Percentiles rank a stretch among this genome's conserved stretches.
Evolutionary conservation across 495 filamentous ascomycete species (phyloP).

Genomic region (Hypoxylon crocopeplum): DNA sequence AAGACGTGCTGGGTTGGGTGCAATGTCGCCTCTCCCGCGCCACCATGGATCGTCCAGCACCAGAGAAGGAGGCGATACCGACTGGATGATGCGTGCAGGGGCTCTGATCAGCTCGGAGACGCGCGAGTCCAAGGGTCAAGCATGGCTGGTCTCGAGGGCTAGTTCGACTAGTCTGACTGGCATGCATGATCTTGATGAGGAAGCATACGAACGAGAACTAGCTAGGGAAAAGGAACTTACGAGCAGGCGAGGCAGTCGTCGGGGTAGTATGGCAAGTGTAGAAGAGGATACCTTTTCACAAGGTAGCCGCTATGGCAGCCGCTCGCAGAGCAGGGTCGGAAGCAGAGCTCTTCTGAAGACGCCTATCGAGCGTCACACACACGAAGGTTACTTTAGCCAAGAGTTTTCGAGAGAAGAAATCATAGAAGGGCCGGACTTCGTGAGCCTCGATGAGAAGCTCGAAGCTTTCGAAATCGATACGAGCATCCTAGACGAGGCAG

Average conservation of each 20-base stretch:
- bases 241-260: conserved; percentile 45
- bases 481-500: conserved; percentile 59
- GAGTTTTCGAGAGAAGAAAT: conserved; percentile 38
- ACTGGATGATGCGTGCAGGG: conserved; percentile 79
- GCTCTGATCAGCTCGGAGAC: conserved; percentile 72
- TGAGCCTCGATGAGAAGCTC: conserved; percentile 58
- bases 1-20: conserved; percentile 23
- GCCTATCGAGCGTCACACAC: conserved; percentile 43
- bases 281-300: conserved; percentile 51
- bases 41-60: conserved; percentile 24
- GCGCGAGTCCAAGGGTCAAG: conserved; percentile 79
- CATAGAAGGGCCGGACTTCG: conserved; percentile 65
- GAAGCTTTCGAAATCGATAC: conserved; percentile 51
- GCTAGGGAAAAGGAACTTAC: conserved; percentile 46
- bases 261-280: conserved; percentile 39
- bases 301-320: conserved; percentile 51
- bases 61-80: conserved; percentile 56
- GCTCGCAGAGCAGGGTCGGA: conserved; percentile 51
- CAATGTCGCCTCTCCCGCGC: conserved; percentile 29
- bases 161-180: conserved; percentile 72
- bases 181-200: conserved; percentile 56
- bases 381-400: conserved; percentile 57
- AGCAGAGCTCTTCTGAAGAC: conserved; percentile 48
- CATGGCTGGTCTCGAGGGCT: conserved; percentile 75
- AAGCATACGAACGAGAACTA: conserved; percentile 52